These are phyloP conservation scores for Sabuloglossum arenarium DNA, from an alignment of 495 filamentous ascomycete genomes.

Conservation along the genomic window DNA sequence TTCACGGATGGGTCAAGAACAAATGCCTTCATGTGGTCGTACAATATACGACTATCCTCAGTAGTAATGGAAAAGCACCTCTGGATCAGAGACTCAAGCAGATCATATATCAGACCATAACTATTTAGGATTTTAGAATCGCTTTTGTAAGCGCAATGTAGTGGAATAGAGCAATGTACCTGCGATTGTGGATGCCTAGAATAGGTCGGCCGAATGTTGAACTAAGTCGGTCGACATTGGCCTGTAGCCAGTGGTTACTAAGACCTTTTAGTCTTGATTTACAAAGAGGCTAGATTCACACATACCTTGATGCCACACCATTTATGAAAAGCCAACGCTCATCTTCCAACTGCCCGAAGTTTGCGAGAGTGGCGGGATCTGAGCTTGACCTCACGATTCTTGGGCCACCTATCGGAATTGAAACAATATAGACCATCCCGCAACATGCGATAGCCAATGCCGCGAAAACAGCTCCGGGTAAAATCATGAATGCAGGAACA, in stretches of 20 bases:
- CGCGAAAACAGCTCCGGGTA: background rate
- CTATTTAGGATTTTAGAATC: too few relatives aligned
- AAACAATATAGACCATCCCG: background rate
- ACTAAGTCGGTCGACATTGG: background rate
- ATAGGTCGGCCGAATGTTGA: background rate
- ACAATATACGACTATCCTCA: too few relatives aligned
- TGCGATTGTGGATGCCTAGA: background rate
- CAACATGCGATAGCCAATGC: background rate
- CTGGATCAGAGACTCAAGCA: too few relatives aligned
- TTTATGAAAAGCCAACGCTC: background rate
- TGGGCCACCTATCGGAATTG: background rate
- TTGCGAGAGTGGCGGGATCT: background rate
- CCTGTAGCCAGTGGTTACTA: background rate
- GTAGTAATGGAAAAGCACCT: too few relatives aligned
- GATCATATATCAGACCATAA: too few relatives aligned
- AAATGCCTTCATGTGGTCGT: too few relatives aligned
- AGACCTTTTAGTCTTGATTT: background rate
- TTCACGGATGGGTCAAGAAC: background rate
- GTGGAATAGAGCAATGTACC: background rate
- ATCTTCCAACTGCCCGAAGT: background rate
- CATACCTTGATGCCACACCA: background rate
- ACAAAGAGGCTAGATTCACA: background rate
- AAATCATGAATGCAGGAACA: background rate
- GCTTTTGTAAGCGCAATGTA: too few relatives aligned
- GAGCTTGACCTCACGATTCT: background rate